Conservation (phyloP, 2,329 filamentous ascomycete species). For the Paecilomyces variotii region DNA sequence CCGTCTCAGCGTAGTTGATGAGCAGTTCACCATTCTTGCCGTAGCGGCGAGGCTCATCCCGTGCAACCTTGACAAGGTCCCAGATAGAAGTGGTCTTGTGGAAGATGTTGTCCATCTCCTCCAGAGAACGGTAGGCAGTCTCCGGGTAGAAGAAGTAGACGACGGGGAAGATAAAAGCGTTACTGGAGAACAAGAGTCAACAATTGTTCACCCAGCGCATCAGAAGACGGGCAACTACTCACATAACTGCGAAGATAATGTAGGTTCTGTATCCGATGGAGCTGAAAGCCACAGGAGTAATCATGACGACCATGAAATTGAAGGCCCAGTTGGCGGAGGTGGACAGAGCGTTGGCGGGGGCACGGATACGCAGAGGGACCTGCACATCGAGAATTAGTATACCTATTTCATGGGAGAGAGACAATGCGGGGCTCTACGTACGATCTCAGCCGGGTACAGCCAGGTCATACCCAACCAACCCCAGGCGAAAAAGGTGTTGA, state of each 20-base stretch:
- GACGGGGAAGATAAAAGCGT: slow-evolving; percentile 48
- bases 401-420: background rate
- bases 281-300: slow-evolving; percentile 53
- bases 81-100: slow-evolving; percentile 45
- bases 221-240: slow-evolving; percentile 13
- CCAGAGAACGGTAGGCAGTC: slow-evolving; percentile 52
- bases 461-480: slow-evolving; percentile 56
- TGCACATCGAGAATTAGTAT: slow-evolving; percentile 1
- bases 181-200: slow-evolving; percentile 24
- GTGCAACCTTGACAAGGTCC: slow-evolving; percentile 42
- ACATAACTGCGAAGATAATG: slow-evolving; percentile 49
- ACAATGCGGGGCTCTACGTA: slow-evolving; percentile 22
- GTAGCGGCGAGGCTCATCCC: slow-evolving; percentile 47
- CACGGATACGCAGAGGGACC: slow-evolving; percentile 33
- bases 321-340: slow-evolving; percentile 55
- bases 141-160: slow-evolving; percentile 57
- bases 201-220: background rate
- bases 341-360: slow-evolving; percentile 55
- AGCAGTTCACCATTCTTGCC: slow-evolving; percentile 52
- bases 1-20: slow-evolving; percentile 42
- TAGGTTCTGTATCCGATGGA: slow-evolving; percentile 50
- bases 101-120: slow-evolving; percentile 65
- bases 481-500: slow-evolving; percentile 54
- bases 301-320: slow-evolving; percentile 61
- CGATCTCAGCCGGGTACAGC: slow-evolving; percentile 56